Conservation (phyloP, 495 filamentous ascomycete genomes). For the Lepraria neglecta region DNA sequence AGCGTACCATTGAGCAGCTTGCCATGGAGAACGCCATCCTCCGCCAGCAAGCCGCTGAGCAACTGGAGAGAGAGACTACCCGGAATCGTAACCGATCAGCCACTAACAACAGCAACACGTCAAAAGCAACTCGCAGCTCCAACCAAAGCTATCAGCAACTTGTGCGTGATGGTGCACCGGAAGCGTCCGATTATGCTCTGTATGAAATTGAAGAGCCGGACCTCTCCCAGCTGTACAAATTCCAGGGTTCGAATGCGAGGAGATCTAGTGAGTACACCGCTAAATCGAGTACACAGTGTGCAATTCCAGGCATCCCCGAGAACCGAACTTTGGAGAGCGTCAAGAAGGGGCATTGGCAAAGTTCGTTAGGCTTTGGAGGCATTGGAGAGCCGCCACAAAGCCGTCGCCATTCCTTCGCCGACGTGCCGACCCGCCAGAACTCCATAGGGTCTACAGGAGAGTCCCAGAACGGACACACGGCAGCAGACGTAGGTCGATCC, state of each 20-base stretch:
- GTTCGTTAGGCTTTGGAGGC: constrained; percentile 70
- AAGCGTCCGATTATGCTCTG: constrained; percentile 64
- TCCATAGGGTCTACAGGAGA: constrained; percentile 63
- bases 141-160: constrained; percentile 48
- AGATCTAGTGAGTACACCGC: constrained; percentile 59
- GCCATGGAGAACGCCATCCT: constrained; percentile 66
- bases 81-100: constrained; percentile 56
- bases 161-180: constrained; percentile 57
- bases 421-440: constrained; percentile 62
- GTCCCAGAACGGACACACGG: constrained; percentile 41
- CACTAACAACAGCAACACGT: constrained; percentile 38
- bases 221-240: constrained; percentile 48
- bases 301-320: constrained; percentile 53
- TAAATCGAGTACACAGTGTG: constrained; percentile 47
- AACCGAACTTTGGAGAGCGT: constrained; percentile 70
- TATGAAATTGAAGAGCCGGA: constrained; percentile 63
- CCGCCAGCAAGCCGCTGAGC: constrained; percentile 53
- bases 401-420: constrained; percentile 95
- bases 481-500: constrained; percentile 30
- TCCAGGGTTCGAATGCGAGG: constrained; percentile 40
- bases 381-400: constrained; percentile 71
- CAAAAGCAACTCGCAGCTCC: constrained; percentile 12
- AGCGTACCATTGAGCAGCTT: constrained; percentile 67
- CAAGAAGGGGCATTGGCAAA: constrained; percentile 83
- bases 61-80: constrained; percentile 53